Conservation (phyloP, 164 flowering plant species). For the Houttuynia cordata region DNA sequence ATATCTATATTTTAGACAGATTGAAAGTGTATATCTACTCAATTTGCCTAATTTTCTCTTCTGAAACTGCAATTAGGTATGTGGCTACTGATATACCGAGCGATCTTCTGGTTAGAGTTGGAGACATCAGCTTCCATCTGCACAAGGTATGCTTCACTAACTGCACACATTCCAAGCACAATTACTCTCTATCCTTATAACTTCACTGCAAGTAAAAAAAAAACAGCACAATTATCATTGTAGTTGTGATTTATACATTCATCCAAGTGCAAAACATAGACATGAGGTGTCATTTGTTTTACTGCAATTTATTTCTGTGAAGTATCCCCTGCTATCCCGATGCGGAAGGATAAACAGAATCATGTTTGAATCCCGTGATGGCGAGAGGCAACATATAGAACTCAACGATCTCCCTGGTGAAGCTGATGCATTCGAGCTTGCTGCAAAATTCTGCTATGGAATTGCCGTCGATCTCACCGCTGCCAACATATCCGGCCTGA, state of each 20-base stretch:
- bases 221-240: neutral
- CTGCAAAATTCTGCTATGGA: constrained; percentile 86
- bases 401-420: constrained; percentile 79
- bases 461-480: constrained; percentile 73
- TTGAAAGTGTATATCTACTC: too few species aligned
- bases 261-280: neutral
- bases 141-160: constrained; percentile 57
- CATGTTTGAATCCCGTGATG: constrained; percentile 48
- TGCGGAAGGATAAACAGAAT: constrained; percentile 71
- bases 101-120: constrained; percentile 68
- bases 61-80: constrained; percentile 31
- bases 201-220: too few species aligned
- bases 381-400: constrained; percentile 30
- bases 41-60: constrained; percentile 3
- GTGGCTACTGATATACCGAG: constrained; percentile 90
- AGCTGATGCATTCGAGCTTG: constrained; percentile 65
- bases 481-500: constrained; percentile 65
- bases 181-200: neutral
- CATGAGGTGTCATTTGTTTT: neutral
- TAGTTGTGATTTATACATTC: neutral
- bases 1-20: neutral
- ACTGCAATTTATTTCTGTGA: neutral
- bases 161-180: neutral
- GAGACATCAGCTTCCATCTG: constrained; percentile 60
- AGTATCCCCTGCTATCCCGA: constrained; percentile 78